phyloP scores from a whole-genome alignment of 257 asterid genomes.

The Handroanthus guayacan region DNA sequence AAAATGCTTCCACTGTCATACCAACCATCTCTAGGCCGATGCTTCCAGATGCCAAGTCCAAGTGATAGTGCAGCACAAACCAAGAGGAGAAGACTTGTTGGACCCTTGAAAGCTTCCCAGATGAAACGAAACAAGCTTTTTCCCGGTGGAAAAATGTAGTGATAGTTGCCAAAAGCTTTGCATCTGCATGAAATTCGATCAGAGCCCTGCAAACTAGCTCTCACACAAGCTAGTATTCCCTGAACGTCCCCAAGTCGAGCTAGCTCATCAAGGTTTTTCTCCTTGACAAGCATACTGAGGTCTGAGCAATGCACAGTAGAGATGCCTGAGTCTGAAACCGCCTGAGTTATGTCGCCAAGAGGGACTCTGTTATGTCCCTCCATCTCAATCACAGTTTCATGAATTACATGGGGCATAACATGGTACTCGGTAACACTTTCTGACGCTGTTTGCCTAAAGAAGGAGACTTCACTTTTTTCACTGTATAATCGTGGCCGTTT shows the following conservation, averaged over 20 bases:
- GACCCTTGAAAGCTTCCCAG: slow-evolving; percentile 30
- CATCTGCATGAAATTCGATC: slow-evolving; percentile 39
- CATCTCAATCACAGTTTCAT: neutral
- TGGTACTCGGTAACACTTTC: neutral
- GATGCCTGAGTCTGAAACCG: neutral
- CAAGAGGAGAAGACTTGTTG: slow-evolving; percentile 12
- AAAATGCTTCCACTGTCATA: slow-evolving; percentile 37
- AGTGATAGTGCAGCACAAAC: slow-evolving; percentile 33
- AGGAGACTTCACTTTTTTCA: neutral
- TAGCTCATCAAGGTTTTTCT: slow-evolving; percentile 39
- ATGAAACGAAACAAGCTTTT: slow-evolving; percentile 23
- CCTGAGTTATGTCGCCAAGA: neutral
- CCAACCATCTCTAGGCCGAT: slow-evolving; percentile 32
- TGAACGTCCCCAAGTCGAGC: slow-evolving; percentile 40
- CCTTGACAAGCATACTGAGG: slow-evolving; percentile 47
- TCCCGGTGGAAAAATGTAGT: slow-evolving; percentile 39
- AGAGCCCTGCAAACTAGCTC: neutral
- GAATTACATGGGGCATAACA: neutral
- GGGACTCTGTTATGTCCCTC: neutral
- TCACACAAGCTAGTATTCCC: slow-evolving; percentile 40
- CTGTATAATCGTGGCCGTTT: neutral
- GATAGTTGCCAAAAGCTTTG: slow-evolving; percentile 47
- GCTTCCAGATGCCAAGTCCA: slow-evolving; percentile 33
- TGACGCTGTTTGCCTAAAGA: neutral
- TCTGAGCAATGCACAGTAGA: slow-evolving; percentile 28